Evolutionary conservation across 1,284 basidiomycete genomes (phyloP).

Genomic region (Ceratobasidium sp.): DNA sequence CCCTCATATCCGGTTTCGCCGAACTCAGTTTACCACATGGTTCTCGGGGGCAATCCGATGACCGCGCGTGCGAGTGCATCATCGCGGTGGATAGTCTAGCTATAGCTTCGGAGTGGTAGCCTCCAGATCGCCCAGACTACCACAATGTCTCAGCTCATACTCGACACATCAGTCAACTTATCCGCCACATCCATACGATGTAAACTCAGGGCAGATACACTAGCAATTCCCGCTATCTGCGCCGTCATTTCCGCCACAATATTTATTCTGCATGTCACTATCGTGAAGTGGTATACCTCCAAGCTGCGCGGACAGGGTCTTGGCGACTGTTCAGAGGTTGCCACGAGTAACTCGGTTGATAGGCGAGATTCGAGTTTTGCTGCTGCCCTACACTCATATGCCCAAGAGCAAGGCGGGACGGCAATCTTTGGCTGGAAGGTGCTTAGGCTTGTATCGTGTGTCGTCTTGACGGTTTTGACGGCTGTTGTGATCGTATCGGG

Average conservation of each 20-base stretch:
- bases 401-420: conserved; percentile 17
- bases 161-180: conserved; percentile 16
- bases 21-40: no score
- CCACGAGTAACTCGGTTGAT: neutral
- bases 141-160: conserved; percentile 23
- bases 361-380: conserved; percentile 28
- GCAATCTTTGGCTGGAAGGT: conserved; percentile 34
- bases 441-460: conserved; percentile 24
- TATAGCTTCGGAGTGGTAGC: no score
- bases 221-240: conserved; percentile 17
- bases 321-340: neutral
- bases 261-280: conserved; percentile 1
- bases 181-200: conserved; percentile 1
- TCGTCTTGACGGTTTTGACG: conserved; percentile 33
- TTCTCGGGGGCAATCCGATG: no score
- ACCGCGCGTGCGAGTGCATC: no score
- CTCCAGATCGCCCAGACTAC: no score
- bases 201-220: conserved; percentile 1
- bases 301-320: neutral
- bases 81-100: no score
- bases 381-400: conserved; percentile 5
- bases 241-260: conserved; percentile 1
- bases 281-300: no score
- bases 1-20: no score
- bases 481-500: conserved; percentile 20